Percentiles rank a stretch among this genome's conserved stretches.
These are phyloP conservation scores for Suillus subluteus DNA, from an alignment of 768 basidiomycete genomes.

Conservation along the genomic window DNA sequence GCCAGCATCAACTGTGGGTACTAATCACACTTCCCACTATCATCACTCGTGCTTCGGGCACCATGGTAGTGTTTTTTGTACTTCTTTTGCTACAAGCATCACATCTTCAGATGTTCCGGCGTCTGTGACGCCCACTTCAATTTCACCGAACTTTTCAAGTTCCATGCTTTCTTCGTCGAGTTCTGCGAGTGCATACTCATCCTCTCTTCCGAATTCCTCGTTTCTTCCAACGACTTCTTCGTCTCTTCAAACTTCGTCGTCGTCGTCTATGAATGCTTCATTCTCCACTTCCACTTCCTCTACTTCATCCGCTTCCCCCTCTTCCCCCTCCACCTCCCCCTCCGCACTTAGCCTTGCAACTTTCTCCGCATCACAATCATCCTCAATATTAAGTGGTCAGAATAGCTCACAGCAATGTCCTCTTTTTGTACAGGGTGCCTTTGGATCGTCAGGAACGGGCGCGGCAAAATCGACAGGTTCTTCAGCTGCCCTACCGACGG, in stretches of 20 bases:
- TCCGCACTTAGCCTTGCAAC: not conserved
- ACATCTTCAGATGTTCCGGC: constrained; percentile 11
- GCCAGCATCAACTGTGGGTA: constrained; percentile 7
- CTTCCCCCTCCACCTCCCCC: not conserved
- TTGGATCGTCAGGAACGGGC: not conserved
- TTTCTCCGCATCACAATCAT: not conserved
- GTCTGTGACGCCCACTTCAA: constrained; percentile 8
- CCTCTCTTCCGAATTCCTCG: not conserved
- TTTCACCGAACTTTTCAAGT: not conserved
- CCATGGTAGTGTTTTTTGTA: constrained; percentile 1
- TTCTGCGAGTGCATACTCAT: constrained; percentile 6
- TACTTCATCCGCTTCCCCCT: not conserved
- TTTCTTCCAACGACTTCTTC: not conserved
- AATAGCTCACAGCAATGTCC: constrained; percentile 6
- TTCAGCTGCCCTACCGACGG: constrained; percentile 11
- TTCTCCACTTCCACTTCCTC: not conserved
- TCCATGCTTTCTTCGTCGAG: not conserved
- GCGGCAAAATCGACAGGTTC: constrained; percentile 17
- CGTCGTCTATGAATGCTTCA: not conserved
- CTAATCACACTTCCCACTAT: constrained; percentile 2
- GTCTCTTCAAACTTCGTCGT: constrained; percentile 7
- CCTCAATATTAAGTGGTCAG: constrained; percentile 1
- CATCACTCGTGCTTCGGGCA: not conserved
- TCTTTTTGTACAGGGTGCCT: constrained; percentile 4
- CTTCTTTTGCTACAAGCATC: constrained; percentile 16